Conservation (phyloP, 305 asterid genomes). For the Fraxinus xanthoxyloides region DNA sequence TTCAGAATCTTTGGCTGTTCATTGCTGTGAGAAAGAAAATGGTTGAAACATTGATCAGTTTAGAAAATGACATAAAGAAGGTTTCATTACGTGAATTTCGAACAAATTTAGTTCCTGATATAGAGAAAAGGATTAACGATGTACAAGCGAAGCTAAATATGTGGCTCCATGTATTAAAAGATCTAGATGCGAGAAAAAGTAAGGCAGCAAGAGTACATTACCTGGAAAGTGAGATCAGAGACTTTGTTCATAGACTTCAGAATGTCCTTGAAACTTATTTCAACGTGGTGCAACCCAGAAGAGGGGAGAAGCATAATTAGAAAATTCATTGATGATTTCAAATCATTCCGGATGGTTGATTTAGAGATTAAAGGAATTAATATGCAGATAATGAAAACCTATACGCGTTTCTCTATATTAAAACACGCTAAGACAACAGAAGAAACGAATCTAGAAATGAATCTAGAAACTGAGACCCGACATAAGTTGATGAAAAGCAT, state of each 20-base stretch:
- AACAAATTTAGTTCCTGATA: neutral
- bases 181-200: neutral
- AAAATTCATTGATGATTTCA: neutral
- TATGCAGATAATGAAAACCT: neutral
- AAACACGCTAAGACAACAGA: neutral
- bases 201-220: neutral
- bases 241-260: neutral
- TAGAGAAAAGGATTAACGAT: neutral
- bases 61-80: rapidly evolving
- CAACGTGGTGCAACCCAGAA: neutral
- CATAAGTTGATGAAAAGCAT: neutral
- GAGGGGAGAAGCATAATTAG: neutral
- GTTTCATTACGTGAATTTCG: neutral
- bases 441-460: too few relatives aligned
- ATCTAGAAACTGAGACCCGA: neutral
- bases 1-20: neutral
- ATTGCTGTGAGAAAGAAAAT: neutral
- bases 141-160: neutral
- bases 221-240: neutral
- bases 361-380: neutral
- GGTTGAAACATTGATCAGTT: neutral
- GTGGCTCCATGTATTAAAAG: neutral
- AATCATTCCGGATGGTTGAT: neutral
- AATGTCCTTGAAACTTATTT: neutral
- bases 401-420: neutral